A percentile compares a stretch with the other conserved stretches of the same genome.
Evolutionary conservation across 768 basidiomycete genomes (phyloP).

Genomic region (Pleurotus djamor): DNA sequence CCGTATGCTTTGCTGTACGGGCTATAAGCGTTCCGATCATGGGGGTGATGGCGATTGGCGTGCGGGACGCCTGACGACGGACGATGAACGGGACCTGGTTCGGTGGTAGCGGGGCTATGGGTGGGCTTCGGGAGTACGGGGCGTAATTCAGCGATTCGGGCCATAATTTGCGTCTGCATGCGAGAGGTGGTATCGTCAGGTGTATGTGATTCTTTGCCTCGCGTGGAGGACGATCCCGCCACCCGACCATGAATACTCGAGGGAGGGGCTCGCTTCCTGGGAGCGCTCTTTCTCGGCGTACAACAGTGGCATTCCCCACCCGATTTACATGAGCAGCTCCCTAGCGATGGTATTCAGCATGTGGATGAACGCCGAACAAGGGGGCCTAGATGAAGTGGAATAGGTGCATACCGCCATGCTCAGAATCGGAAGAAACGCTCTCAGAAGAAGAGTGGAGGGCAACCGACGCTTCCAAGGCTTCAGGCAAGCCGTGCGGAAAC

Average conservation of each 20-base stretch:
- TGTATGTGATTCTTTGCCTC: constrained; percentile 10
- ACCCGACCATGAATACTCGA: background rate
- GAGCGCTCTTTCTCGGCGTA: constrained; percentile 42
- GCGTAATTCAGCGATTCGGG: constrained; percentile 62
- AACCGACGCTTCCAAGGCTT: constrained; percentile 66
- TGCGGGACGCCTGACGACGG: constrained; percentile 44
- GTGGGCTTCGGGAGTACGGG: constrained; percentile 68
- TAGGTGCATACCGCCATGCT: constrained; percentile 60
- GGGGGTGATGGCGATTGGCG: constrained; percentile 40
- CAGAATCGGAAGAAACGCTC: constrained; percentile 54
- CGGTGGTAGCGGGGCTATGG: constrained; percentile 14
- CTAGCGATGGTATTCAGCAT: constrained; percentile 27
- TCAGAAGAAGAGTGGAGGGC: constrained; percentile 43
- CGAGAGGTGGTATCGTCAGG: constrained; percentile 14
- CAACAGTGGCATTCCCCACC: constrained; percentile 58
- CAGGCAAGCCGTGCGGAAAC: constrained; percentile 78
- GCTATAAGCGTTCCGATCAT: constrained; percentile 53
- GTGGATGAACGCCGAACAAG: background rate
- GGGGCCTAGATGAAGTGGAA: constrained; percentile 34
- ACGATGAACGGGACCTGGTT: constrained; percentile 40
- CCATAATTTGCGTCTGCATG: constrained; percentile 48
- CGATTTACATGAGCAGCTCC: constrained; percentile 49
- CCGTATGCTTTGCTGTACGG: constrained; percentile 73
- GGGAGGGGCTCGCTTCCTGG: constrained; percentile 23
- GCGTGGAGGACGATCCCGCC: constrained; percentile 16